These are phyloP conservation scores for Chenopodium quinoa DNA, from an alignment of 148 eudicot species.

Conservation along the genomic window DNA sequence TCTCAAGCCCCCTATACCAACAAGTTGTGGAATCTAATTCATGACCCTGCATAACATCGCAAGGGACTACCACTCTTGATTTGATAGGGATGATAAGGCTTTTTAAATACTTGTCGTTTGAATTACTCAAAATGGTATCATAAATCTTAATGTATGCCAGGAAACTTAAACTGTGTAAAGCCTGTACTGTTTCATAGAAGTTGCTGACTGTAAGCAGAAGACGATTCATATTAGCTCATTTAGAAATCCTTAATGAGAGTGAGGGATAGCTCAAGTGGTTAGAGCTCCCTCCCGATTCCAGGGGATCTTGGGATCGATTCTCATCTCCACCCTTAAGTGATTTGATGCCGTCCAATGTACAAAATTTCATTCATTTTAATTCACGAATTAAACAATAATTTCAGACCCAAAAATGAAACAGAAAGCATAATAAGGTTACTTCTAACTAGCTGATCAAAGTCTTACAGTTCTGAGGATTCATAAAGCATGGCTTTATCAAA, in stretches of 20 bases:
- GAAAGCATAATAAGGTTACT: neutral
- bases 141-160: neutral
- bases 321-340: no score
- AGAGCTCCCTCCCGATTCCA: no score
- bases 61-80: neutral
- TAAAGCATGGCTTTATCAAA: conserved; percentile 86
- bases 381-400: neutral
- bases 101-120: no score
- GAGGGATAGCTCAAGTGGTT: no score
- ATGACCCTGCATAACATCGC: neutral
- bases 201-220: neutral
- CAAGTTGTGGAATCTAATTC: neutral
- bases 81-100: neutral
- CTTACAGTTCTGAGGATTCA: conserved; percentile 73
- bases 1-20: neutral
- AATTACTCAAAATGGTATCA: neutral
- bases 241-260: neutral
- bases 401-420: neutral
- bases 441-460: neutral
- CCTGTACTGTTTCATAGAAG: neutral
- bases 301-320: no score
- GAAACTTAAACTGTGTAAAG: neutral
- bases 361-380: no score
- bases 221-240: neutral
- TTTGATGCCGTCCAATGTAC: no score